Percentiles rank a stretch among this genome's conserved stretches.
phyloP scores from a whole-genome alignment of 1,284 basidiomycete genomes.

The Volvariella volvacea region DNA sequence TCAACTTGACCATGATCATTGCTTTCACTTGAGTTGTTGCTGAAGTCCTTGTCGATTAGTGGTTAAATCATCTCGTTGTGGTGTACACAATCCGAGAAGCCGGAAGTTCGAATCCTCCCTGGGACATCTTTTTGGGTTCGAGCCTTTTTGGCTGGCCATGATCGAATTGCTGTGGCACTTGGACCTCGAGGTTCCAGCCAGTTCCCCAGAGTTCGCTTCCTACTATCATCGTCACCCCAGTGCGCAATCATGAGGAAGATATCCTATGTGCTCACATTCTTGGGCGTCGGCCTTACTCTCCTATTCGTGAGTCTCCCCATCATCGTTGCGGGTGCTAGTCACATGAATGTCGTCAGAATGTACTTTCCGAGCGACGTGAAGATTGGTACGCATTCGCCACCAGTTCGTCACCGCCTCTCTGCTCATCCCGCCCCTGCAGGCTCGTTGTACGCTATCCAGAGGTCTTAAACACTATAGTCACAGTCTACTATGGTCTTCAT shows the following conservation, averaged over 20 bases:
- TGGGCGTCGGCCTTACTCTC: conserved; percentile 43
- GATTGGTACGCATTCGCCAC: conserved; percentile 50
- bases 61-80: no score
- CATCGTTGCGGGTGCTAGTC: neutral
- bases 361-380: conserved; percentile 46
- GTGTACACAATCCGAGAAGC: no score
- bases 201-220: no score
- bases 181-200: no score
- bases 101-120: no score
- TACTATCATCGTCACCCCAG: no score
- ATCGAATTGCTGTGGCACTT: no score
- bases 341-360: conserved; percentile 34
- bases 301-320: conserved; percentile 39
- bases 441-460: conserved; percentile 47
- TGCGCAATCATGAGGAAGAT: conserved; percentile 63
- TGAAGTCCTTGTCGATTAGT: no score
- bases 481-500: conserved; percentile 52
- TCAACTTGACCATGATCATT: no score
- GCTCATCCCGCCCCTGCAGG: conserved; percentile 32
- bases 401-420: conserved; percentile 1
- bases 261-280: conserved; percentile 55
- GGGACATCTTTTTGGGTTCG: no score
- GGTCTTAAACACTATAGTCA: conserved; percentile 38
- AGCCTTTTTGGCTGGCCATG: no score
- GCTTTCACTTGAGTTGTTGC: no score